Evolutionary conservation across 2,329 filamentous ascomycete genomes (phyloP), one percentile per base, ranked within the genome.

Genomic region (Arthrobotrys sphaeroides): DNA sequence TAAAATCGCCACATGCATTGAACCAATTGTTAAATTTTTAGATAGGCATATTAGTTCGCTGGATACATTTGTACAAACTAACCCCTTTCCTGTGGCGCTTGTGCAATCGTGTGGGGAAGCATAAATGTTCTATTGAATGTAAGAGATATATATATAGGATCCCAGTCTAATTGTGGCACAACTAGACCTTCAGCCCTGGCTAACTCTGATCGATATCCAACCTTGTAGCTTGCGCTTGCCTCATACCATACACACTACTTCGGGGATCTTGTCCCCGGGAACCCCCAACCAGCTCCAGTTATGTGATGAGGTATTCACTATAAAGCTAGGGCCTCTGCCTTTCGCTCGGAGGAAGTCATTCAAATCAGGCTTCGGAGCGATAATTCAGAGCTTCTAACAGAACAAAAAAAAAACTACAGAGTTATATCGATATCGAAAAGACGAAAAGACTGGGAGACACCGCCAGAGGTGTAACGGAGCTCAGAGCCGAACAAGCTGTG

Each of bases 31-130:
- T 9, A 40, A 33, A 1, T 64, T 68, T 55, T 38, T 67, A 3
- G 6, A 51, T 45, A 43, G 62, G 16, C 36, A 74, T 36, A 42
- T 36, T 1, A 26, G 26, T n/a, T 43, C 47, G 24, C 26, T 74
- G n/a, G 70, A 74, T 57, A 64, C 57, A 6, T 57, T 68, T 43
- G 70, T 68, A n/a, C 70, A 74, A 45, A 62, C 64, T 22, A 66
- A 68, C 64, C 70, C 70, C 40, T 68, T 36, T 16, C 62, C 62
- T 26, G 53, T 33, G 10, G 70, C 70, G 16, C 31, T 74, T 26
- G 42, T n/a, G n/a, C n/a, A n/a, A n/a, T n/a, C n/a, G n/a, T 74
- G 1, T 74, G 62, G 62, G 70, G 70, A 1, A 51, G 42, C 12
- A 43, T 74, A 5, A 74, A 68, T 9, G 33, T 68, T 51, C 47